These are phyloP conservation scores for Uronychia binucleata DNA, from an alignment of 73 alveolate genomes.

Conservation along the genomic window DNA sequence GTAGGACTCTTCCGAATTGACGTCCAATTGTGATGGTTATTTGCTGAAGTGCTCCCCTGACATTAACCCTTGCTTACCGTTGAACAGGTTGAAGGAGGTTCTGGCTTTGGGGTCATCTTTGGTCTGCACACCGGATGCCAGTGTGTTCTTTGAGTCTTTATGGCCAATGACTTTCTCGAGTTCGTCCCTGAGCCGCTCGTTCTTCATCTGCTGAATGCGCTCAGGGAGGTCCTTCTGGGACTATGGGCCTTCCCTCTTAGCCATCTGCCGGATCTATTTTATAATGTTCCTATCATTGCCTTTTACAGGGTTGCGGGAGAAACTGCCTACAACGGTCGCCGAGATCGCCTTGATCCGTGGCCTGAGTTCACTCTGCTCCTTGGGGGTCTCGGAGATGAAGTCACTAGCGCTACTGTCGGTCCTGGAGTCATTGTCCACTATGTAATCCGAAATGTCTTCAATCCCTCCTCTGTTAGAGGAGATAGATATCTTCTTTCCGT, in stretches of 20 bases:
- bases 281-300: not conserved
- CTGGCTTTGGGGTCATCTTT: not conserved
- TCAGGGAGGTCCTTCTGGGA: not conserved
- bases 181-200: not conserved
- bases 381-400: no score
- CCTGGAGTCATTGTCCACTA: not conserved
- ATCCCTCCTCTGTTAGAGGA: not conserved
- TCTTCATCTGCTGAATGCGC: not conserved
- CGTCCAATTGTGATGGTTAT: not conserved
- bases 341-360: no score
- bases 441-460: not conserved
- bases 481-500: not conserved
- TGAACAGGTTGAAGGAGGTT: not conserved
- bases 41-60: not conserved
- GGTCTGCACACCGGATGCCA: not conserved
- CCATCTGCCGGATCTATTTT: not conserved
- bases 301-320: no score
- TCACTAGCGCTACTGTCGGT: not conserved
- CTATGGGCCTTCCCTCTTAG: not conserved
- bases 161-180: not conserved
- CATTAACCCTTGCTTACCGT: no score
- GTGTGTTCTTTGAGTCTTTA: not conserved
- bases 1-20: not conserved
- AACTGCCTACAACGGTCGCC: no score
- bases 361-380: no score